These are phyloP conservation scores for Tuber umbilicatum DNA, from an alignment of 495 filamentous ascomycete species.

Conservation along the genomic window DNA sequence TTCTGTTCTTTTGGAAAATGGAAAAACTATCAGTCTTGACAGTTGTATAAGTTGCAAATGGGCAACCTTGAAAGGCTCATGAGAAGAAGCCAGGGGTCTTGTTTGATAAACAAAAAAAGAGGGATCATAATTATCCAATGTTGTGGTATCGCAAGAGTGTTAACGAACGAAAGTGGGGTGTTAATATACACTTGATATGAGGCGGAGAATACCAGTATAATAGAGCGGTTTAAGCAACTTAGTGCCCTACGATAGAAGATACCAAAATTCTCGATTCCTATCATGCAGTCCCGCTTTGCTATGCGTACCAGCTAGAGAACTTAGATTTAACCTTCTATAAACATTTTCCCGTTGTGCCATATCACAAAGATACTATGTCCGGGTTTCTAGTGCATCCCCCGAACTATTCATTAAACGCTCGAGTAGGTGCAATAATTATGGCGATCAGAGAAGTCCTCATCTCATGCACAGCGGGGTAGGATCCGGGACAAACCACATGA, in stretches of 20 bases:
- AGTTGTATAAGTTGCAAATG: background rate
- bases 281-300: background rate
- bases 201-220: background rate
- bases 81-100: background rate
- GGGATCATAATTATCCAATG: background rate
- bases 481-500: background rate
- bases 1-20: background rate
- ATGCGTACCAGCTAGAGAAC: background rate
- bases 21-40: background rate
- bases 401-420: background rate
- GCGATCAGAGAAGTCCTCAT: background rate
- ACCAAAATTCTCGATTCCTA: background rate
- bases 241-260: background rate
- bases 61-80: background rate
- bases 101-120: background rate
- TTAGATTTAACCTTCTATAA: background rate
- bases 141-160: background rate
- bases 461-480: background rate
- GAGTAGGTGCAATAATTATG: background rate
- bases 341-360: background rate
- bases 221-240: background rate
- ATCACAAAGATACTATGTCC: background rate
- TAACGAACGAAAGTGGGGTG: background rate
- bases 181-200: background rate
- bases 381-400: background rate